A percentile compares a stretch with the other conserved stretches of the same genome.
Conservation (phyloP, 2,329 filamentous ascomycete species). For the Epicoccum sorghinum region DNA sequence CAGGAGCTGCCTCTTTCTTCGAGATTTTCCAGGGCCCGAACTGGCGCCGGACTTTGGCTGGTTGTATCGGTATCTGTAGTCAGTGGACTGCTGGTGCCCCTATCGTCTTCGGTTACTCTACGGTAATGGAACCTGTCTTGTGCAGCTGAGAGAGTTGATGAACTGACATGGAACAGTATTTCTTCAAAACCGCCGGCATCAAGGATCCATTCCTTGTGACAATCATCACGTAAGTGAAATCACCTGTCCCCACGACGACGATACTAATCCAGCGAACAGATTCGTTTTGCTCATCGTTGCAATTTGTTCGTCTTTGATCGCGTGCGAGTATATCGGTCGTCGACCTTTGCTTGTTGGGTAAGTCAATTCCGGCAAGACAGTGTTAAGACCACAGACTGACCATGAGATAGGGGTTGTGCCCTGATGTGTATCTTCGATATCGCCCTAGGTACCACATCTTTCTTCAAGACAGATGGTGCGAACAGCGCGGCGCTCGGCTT, state of each 20-base stretch:
- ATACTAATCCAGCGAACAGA: neutral
- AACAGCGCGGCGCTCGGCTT: neutral
- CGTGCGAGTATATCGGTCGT: neutral
- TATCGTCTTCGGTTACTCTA: neutral
- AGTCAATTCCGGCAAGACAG: neutral
- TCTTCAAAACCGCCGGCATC: neutral
- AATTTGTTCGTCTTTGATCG: neutral
- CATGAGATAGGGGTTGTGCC: neutral
- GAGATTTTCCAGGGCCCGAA: neutral
- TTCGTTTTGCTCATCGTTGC: neutral
- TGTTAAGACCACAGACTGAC: neutral
- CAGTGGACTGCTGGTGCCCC: neutral
- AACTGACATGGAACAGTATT: neutral
- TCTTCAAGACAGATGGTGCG: neutral
- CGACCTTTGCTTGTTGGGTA: neutral
- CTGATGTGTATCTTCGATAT: neutral
- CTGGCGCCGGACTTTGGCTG: neutral
- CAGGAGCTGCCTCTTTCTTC: neutral
- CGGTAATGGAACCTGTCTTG: neutral
- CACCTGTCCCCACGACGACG: neutral
- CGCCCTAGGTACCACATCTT: neutral
- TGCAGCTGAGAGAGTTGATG: neutral
- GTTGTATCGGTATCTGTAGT: neutral
- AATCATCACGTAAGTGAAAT: neutral
- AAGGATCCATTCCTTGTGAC: neutral